phyloP scores from a whole-genome alignment of 1,284 basidiomycete genomes.

The Cryptococcus sp. region DNA sequence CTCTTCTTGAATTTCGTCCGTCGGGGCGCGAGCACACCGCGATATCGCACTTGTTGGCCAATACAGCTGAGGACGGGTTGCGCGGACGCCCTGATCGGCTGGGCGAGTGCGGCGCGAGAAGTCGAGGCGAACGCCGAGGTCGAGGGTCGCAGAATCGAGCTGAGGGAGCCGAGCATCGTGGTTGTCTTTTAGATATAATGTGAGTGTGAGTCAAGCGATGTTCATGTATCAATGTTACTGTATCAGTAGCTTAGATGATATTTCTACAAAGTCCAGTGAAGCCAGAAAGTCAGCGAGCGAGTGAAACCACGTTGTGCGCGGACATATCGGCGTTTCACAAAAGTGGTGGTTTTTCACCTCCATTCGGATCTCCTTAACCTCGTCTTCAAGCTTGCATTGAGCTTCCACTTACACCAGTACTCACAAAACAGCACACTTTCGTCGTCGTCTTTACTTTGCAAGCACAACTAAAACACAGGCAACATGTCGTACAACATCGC shows the following conservation, averaged over 20 bases:
- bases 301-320: conserved; percentile 14
- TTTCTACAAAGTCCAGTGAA: background rate
- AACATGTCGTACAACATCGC: conserved; percentile 55
- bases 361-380: conserved; percentile 5
- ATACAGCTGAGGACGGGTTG: conserved; percentile 1
- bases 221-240: background rate
- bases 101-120: conserved; percentile 24
- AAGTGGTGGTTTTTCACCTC: conserved; percentile 8
- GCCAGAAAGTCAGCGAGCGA: background rate
- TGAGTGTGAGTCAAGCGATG: background rate
- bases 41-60: conserved; percentile 50
- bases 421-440: background rate
- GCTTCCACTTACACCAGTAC: background rate
- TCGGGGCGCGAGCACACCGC: conserved; percentile 74
- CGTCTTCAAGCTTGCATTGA: background rate
- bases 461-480: conserved; percentile 9
- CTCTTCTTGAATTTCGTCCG: conserved; percentile 79
- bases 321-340: conserved; percentile 27
- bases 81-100: conserved; percentile 10
- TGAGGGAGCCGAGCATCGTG: conserved; percentile 30
- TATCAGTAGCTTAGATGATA: background rate
- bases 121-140: conserved; percentile 38
- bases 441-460: conserved; percentile 2
- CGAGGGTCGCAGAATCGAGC: conserved; percentile 19
- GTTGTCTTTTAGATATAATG: background rate